These are phyloP conservation scores for Passalora sequoiae DNA, from an alignment of 2,329 filamentous ascomycete species.

Conservation along the genomic window DNA sequence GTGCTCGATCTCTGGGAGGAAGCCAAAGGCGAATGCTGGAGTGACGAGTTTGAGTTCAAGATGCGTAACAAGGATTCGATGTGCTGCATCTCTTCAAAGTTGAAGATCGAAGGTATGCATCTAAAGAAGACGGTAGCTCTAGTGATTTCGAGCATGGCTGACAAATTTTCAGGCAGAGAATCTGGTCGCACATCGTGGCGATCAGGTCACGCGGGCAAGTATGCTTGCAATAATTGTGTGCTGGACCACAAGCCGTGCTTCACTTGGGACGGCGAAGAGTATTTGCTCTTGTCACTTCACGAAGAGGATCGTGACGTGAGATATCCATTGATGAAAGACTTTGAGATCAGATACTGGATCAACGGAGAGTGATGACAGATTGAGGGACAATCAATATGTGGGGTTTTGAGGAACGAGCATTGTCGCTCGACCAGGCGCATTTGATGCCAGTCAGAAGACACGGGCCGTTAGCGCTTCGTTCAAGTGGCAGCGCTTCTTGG, in stretches of 20 bases:
- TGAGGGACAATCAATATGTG: no score
- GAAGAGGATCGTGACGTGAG: constrained; percentile 19
- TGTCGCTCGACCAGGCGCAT: no score
- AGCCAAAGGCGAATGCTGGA: constrained; percentile 21
- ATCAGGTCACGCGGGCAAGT: constrained; percentile 21
- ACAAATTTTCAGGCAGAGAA: no score
- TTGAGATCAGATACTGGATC: constrained; percentile 26
- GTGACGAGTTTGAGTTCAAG: constrained; percentile 20
- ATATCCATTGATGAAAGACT: constrained; percentile 16
- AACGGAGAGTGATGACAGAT: constrained; percentile 22
- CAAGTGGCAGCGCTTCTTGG: no score
- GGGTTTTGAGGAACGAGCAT: no score
- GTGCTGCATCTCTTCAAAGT: constrained; percentile 23
- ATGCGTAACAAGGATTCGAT: constrained; percentile 5
- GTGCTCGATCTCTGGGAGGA: constrained; percentile 22
- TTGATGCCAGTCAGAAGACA: no score
- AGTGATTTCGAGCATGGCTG: no score
- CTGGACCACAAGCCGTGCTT: constrained; percentile 20
- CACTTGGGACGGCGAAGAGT: constrained; percentile 23
- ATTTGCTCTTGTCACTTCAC: constrained; percentile 28
- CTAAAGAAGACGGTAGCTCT: no score
- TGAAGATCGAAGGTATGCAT: constrained; percentile 15
- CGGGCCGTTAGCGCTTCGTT: no score
- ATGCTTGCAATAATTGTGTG: constrained; percentile 26
- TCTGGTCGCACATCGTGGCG: constrained; percentile 21